Evolutionary conservation across 192 early-diverging fungal genomes (phyloP).

Genomic region (Coemansia sp.): DNA sequence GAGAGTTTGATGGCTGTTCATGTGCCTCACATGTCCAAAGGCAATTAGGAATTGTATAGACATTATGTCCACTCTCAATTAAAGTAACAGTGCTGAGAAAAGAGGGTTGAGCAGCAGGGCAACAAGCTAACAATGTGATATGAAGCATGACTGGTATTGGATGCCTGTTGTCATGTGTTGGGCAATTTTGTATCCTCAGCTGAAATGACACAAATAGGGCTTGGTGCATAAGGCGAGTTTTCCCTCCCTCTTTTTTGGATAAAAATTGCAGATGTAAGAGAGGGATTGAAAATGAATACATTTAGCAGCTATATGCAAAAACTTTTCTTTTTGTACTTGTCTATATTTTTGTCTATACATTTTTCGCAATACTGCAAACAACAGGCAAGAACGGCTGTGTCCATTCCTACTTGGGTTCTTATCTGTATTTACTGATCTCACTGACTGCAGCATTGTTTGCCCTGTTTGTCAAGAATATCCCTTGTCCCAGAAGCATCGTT

Average conservation of each 20-base stretch:
- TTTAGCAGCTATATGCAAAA: not conserved
- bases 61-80: no score
- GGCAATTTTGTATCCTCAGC: not conserved
- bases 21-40: no score
- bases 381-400: not conserved
- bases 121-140: conserved; percentile 1
- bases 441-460: conserved; percentile 1
- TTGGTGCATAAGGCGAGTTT: not conserved
- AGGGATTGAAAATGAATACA: no score
- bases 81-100: conserved; percentile 1
- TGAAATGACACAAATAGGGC: not conserved
- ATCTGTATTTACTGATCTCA: no score
- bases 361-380: not conserved
- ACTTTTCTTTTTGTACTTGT: not conserved
- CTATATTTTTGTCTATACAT: not conserved
- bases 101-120: no score
- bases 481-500: not conserved
- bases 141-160: not conserved
- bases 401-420: no score
- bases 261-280: no score
- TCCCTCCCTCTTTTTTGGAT: not conserved
- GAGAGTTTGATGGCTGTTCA: no score
- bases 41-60: no score
- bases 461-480: not conserved
- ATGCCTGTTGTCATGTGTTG: not conserved